phyloP scores from a whole-genome alignment of 371 early-diverging fungal species.

The Chytridium lagenaria region DNA sequence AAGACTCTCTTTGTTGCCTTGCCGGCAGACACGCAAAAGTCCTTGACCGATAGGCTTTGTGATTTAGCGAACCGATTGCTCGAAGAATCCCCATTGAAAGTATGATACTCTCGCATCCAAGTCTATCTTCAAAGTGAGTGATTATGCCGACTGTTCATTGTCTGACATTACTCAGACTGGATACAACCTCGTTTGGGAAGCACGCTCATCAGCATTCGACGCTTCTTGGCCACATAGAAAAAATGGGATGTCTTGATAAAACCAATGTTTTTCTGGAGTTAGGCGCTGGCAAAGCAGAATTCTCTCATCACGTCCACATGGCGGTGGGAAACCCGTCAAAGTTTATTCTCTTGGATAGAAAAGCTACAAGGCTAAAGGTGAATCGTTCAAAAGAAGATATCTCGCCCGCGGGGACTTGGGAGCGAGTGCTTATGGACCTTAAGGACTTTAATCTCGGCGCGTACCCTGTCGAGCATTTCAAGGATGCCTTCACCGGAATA shows the following conservation, averaged over 20 bases:
- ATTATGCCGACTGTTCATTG: background rate
- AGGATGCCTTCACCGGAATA: background rate
- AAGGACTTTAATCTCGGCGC: conserved; percentile 27
- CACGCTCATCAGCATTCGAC: conserved; percentile 8
- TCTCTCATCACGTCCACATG: conserved; percentile 24
- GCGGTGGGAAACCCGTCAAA: conserved; percentile 10
- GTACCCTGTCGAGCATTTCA: background rate
- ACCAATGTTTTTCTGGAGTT: conserved; percentile 20
- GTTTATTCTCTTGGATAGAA: conserved; percentile 30
- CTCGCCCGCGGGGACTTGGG: conserved; percentile 15
- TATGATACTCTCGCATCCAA: background rate
- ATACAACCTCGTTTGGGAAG: background rate
- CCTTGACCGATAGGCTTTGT: background rate
- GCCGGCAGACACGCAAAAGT: background rate
- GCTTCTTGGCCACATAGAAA: conserved; percentile 13
- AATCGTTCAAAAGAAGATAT: conserved; percentile 6
- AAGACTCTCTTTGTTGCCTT: background rate
- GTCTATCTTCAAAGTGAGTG: background rate
- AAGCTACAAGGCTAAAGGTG: conserved; percentile 29
- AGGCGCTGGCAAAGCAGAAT: conserved; percentile 30
- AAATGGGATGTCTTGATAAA: background rate
- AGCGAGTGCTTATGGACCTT: conserved; percentile 27
- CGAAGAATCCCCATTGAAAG: background rate
- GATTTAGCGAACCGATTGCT: background rate
- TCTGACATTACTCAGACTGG: background rate